A percentile compares a stretch with the other conserved stretches of the same genome.
Evolutionary conservation across 2,329 filamentous ascomycete species (phyloP).

Genomic region (Fusarium proliferatum): DNA sequence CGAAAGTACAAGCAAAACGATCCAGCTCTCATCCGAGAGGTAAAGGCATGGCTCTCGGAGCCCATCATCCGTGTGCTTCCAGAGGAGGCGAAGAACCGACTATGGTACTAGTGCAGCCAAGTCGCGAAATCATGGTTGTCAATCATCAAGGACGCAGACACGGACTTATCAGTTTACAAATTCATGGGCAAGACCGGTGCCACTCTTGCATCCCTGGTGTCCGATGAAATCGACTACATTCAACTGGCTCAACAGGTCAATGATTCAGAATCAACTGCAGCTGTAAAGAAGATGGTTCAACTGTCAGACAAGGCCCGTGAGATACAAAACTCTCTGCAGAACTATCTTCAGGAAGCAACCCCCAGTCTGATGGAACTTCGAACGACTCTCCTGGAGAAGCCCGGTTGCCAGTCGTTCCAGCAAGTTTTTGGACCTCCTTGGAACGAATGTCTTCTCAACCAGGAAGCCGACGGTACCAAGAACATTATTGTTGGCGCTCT

Average conservation of each 20-base stretch:
- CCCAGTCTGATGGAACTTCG: not conserved
- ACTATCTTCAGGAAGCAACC: not conserved
- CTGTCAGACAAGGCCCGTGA: not conserved
- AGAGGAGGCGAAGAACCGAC: slow-evolving; percentile 6
- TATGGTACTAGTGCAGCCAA: slow-evolving; percentile 5
- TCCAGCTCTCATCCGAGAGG: not conserved
- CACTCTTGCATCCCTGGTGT: not conserved
- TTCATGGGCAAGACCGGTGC: not conserved
- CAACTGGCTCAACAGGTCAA: not conserved
- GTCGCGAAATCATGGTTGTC: slow-evolving; percentile 6
- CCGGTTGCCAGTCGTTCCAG: not conserved
- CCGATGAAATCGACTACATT: not conserved
- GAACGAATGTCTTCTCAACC: not conserved
- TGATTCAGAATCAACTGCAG: not conserved
- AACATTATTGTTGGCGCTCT: slow-evolving; percentile 9
- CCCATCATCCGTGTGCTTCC: slow-evolving; percentile 1
- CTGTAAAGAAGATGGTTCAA: slow-evolving; percentile 5
- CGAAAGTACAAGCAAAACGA: slow-evolving; percentile 3
- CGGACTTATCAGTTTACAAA: not conserved
- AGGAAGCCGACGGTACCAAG: not conserved
- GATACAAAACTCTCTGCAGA: not conserved
- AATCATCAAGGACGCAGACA: not conserved
- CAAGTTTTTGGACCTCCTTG: not conserved
- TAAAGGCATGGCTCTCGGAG: slow-evolving; percentile 2
- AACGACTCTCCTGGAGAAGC: not conserved